phyloP scores from a whole-genome alignment of 2,329 filamentous ascomycete species.

The Tolypocladium cylindrosporum region DNA sequence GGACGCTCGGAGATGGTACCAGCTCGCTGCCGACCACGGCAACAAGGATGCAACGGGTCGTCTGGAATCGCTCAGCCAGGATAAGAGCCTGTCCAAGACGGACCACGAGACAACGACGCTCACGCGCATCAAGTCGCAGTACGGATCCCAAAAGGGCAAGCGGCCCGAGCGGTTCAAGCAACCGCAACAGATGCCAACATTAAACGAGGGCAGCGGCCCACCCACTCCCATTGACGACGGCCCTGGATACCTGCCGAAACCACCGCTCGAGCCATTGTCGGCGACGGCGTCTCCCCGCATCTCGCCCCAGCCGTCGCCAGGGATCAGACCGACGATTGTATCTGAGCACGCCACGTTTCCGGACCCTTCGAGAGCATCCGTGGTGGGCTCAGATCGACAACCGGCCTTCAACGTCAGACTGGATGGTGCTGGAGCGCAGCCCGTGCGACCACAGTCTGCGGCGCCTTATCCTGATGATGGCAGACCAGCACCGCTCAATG shows the following conservation, averaged over 20 bases:
- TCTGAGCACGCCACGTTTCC: conserved; percentile 33
- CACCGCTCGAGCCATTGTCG: conserved; percentile 4
- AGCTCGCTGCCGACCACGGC: conserved; percentile 77
- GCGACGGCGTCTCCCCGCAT: conserved; percentile 19
- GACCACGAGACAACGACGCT: conserved; percentile 92
- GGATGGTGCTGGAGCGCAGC: conserved; percentile 18
- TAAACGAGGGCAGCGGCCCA: conserved; percentile 31
- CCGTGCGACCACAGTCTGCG: conserved; percentile 39
- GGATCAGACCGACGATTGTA: conserved; percentile 24
- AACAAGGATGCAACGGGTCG: conserved; percentile 80
- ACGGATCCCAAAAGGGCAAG: conserved; percentile 57
- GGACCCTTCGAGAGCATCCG: conserved; percentile 32
- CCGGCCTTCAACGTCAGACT: conserved; percentile 44
- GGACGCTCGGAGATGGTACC: conserved; percentile 83
- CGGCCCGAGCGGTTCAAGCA: conserved; percentile 51
- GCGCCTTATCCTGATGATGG: conserved; percentile 66
- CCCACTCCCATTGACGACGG: conserved; percentile 16
- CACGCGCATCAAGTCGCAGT: conserved; percentile 72
- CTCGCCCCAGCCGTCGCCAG: conserved; percentile 33
- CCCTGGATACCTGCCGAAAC: conserved; percentile 8
- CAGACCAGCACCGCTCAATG: conserved; percentile 38
- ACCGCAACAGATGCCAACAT: conserved; percentile 35
- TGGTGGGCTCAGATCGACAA: conserved; percentile 25
- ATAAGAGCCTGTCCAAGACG: conserved; percentile 74
- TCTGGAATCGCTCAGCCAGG: conserved; percentile 73